Evolutionary conservation across 371 early-diverging fungal genomes (phyloP), one percentile per base, ranked within the genome.

Genomic region (Smittium mucronatum): DNA sequence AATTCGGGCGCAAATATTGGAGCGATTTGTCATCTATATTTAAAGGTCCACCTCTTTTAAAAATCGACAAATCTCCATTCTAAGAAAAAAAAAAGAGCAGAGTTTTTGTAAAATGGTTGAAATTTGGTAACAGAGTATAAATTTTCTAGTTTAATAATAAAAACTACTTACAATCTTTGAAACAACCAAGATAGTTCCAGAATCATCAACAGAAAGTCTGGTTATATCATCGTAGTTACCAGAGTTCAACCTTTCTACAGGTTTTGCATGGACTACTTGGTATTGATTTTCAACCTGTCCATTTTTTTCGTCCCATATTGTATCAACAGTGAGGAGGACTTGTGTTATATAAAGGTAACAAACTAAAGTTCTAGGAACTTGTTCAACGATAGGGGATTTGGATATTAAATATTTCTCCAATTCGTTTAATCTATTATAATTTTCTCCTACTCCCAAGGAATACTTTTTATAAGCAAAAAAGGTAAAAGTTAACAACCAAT

Each of bases 281-380:
- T 34, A 32, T 5, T n/a, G n/a, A n/a, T 33, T n/a, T n/a, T n/a
- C 11, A 5, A 34, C 2, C n/a, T 33, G 15, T 32, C 17, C 34
- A 15, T 61, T n/a, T 11, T 61, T 33, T 28, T 5, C 26, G 16
- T 61, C 63, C n/a, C n/a, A n/a, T 25, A 65, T 34, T 32, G 65
- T 65, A n/a, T 65, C 65, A 34, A 65, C 34, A 33, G 65, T 65
- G 15, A 65, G 65, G n/a, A 65, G 30, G 25, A 65, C 65, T 34
- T 65, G 32, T n/a, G 65, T 31, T 65, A 65, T 32, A n/a, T 65
- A 65, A 33, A 65, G 34, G 36, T 65, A 65, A 28, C 5, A 34
- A 28, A 33, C 65, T 65, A 34, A 25, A n/a, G 32, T 65, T 5
- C 15, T 65, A 11, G 65, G 34, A 11, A 36, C 15, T 34, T 65